Base-by-base conservation (phyloP, 345 rosid genomes). In the Pugionium cornutum region DNA sequence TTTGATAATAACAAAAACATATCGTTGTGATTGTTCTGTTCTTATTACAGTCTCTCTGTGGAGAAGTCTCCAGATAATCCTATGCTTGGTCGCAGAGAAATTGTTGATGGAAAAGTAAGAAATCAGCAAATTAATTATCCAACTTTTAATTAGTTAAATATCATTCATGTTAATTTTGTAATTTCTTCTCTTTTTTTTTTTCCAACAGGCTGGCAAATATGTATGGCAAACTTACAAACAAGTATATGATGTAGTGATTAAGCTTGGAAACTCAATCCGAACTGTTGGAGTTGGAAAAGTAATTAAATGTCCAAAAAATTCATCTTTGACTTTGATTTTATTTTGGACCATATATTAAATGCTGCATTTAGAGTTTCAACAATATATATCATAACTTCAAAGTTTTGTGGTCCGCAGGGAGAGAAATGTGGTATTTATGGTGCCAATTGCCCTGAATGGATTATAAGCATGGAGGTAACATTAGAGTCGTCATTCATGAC, bases 391-490 rank as follows among this genome's bases (percentile, higher is more conserved):
- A 29, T 40, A 68, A 28, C 35, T 35, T 29, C 4, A 47, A 50
- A 43, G 31, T 26, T 30, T 51, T 33, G 31, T 72, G 61, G 64
- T 64, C 52, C 63, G 11, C 74, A 95, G 97, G 82, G 89, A 43
- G 91, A 71, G 1, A 89, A 83, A 72, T 95, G 97, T 72, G 99
- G 99, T 48, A 89, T 95, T 67, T 95, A 85, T 73, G 97, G 99
- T 28, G 86, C 89, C 68, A 95, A 95, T 49, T 83, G 80, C 41
- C 62, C 97, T 4, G 92, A 91, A 78, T 95, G 99, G 99, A 78
- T 95, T 56, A 86, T 91, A 40, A 89, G 99, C 81, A 91, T 95
- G 99, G 92, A 95, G 99, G 98, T 92, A 78, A 34, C 43, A 36
- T 7, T 54, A 56, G 39, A 67, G 42, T 18, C 18, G 18, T 18